Base-by-base conservation (phyloP, 139 green algal genomes). In the Prasinococcaceae sp. region DNA sequence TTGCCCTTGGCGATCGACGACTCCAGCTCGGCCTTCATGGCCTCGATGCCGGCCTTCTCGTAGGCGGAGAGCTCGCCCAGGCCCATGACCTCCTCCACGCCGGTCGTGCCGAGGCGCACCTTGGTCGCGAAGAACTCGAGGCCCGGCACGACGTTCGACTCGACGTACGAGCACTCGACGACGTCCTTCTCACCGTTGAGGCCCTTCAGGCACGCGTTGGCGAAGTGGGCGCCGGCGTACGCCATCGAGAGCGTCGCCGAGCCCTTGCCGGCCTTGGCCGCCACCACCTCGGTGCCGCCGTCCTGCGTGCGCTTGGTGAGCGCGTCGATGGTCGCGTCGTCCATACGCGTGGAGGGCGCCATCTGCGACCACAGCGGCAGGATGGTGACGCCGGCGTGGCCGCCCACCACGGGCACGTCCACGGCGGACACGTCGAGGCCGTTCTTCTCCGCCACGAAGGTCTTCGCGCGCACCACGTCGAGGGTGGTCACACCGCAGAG, bases 221-320 rank as follows among this genome's bases (percentile, higher is more conserved):
- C 90, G 42, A 98, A 95, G 42, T 94, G 70, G 2, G 90, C 90
- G 36, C 81, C 90, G 6, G 90, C 90, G 48, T 98, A 97, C 53
- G 66, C 66, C 66, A 75, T 75, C 36, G 66, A 75, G 1, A 75
- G 55, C 6, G 66, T 75, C 20, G 66, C 66, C 6, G 65, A 75
- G n/a, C 66, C 66, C 44, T 75, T 75, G 36, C 66, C 66, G 5
- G 64, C 66, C 66, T 75, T 75, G 41, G 66, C 66, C 49, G 71
- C 28, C 41, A 75, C 66, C 17, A 99, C 92, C 79, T 98, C 92
- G 26, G 92, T 99, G 51, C 92, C 92, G 30, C 89, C 92, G 53
- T 99, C 84, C 79, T 99, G 92, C 17, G 87, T 99, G 50, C 92
- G 76, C 80, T 88, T 90, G 58, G 92, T 97, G 20, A 99, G 81